phyloP scores from a whole-genome alignment of 176 grass and related monocot species.

The Eremochloa ophiuroides region DNA sequence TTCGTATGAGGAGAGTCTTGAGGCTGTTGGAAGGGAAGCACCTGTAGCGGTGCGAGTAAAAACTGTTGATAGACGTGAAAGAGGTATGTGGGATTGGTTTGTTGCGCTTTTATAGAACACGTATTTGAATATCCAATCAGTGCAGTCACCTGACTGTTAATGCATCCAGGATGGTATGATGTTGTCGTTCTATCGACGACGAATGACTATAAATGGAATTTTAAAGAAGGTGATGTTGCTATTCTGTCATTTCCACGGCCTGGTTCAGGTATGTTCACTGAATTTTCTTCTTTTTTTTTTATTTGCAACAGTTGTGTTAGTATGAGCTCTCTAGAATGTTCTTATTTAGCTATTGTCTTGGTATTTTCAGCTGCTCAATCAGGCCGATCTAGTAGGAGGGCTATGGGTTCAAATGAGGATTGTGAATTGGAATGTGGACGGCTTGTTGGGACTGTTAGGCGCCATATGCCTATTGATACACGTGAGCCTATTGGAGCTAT shows the following conservation, averaged over 20 bases:
- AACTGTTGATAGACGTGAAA: constrained; percentile 83
- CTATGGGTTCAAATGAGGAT: constrained; percentile 49
- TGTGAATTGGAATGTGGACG: constrained; percentile 54
- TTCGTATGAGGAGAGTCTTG: constrained; percentile 87
- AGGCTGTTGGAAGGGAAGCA: constrained; percentile 71
- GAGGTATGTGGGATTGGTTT: constrained; percentile 50
- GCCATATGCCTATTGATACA: constrained; percentile 85
- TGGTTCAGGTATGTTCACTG: constrained; percentile 62
- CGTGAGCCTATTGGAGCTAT: constrained; percentile 83
- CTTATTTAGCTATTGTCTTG: constrained; percentile 16
- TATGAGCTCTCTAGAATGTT: background rate
- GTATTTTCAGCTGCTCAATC: constrained; percentile 52
- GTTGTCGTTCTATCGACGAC: constrained; percentile 63
- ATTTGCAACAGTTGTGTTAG: constrained; percentile 4
- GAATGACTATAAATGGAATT: constrained; percentile 98
- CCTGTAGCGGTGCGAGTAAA: constrained; percentile 78
- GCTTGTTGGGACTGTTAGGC: constrained; percentile 84
- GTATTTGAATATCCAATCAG: background rate
- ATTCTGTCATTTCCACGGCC: constrained; percentile 72
- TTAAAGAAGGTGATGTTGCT: constrained; percentile 98
- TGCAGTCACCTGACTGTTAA: constrained; percentile 5
- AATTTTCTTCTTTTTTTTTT: background rate
- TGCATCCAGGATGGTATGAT: constrained; percentile 93
- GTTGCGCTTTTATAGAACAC: background rate
- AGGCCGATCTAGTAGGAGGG: constrained; percentile 66